phyloP scores from a whole-genome alignment of 2,329 filamentous ascomycete species.

The Calonectria multiphialidica region DNA sequence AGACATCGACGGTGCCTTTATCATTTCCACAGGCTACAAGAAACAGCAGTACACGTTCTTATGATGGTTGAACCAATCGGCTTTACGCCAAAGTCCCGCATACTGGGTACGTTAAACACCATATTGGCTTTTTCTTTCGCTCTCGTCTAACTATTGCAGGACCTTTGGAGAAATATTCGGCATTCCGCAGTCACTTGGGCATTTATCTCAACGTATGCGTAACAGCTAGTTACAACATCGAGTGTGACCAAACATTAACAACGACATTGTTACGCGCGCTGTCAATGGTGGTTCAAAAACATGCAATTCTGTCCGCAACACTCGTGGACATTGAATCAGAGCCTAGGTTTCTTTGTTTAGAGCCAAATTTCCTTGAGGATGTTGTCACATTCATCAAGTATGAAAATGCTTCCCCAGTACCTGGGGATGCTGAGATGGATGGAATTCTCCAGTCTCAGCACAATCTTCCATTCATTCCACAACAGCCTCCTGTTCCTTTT shows the following conservation, averaged over 20 bases:
- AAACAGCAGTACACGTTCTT: not conserved
- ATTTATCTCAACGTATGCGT: conserved; percentile 12
- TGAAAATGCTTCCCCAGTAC: not conserved
- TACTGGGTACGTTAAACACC: not conserved
- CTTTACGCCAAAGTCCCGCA: not conserved
- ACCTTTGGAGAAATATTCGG: not conserved
- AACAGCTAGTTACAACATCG: not conserved
- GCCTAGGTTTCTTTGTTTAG: not conserved
- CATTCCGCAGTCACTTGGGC: not conserved
- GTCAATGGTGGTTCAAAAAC: not conserved
- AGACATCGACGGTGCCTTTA: too few relatives aligned
- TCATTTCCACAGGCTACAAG: too few relatives aligned
- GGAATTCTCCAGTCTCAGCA: not conserved
- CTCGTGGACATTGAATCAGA: not conserved
- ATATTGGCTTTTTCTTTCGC: too few relatives aligned
- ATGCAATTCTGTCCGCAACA: not conserved
- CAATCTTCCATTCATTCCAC: conserved; percentile 4
- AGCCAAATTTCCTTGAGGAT: not conserved
- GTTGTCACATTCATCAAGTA: not conserved
- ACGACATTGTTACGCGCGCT: not conserved
- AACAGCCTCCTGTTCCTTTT: not conserved
- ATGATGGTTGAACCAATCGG: not conserved
- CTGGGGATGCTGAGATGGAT: conserved; percentile 1
- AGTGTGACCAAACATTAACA: not conserved
- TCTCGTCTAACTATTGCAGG: not conserved